Evolutionary conservation across 2,329 filamentous ascomycete genomes (phyloP).

Genomic region (Atkinsonella texensis): DNA sequence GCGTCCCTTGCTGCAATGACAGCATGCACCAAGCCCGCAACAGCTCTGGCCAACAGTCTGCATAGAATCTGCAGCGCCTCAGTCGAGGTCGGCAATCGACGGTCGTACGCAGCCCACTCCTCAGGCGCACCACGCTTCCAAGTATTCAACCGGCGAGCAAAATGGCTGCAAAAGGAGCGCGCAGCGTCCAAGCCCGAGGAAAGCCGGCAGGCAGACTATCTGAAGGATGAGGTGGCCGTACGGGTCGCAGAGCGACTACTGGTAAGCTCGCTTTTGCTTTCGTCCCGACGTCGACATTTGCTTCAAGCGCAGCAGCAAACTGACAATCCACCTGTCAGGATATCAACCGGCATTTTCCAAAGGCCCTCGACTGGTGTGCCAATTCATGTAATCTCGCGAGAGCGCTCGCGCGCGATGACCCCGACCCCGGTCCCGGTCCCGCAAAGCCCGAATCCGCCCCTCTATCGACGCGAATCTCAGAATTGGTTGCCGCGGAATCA

Average conservation of each 20-base stretch:
- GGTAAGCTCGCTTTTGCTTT: conserved; percentile 30
- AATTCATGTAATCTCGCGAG: conserved; percentile 92
- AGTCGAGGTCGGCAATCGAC: conserved; percentile 17
- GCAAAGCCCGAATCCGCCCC: conserved; percentile 48
- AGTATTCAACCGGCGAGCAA: conserved; percentile 80
- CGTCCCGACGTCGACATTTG: not conserved
- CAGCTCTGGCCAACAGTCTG: conserved; percentile 15
- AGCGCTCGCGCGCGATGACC: conserved; percentile 60
- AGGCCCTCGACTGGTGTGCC: conserved; percentile 83
- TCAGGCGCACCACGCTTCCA: conserved; percentile 68
- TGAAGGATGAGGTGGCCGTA: conserved; percentile 82
- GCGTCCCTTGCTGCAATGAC: conserved; percentile 16
- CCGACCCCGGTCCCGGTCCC: conserved; percentile 44
- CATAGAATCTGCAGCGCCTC: conserved; percentile 11
- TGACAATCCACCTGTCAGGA: conserved; percentile 40
- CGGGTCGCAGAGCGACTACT: conserved; percentile 77
- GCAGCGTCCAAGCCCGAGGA: conserved; percentile 57
- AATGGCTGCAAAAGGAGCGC: conserved; percentile 86
- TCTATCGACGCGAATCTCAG: conserved; percentile 57
- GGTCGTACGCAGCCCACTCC: conserved; percentile 66
- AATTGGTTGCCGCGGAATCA: conserved; percentile 71
- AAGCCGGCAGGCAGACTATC: conserved; percentile 76
- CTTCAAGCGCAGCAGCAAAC: not conserved
- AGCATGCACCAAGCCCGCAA: conserved; percentile 15
- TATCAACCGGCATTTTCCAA: conserved; percentile 77